phyloP scores from a whole-genome alignment of 441 rosid genomes.

The Croton setiger region DNA sequence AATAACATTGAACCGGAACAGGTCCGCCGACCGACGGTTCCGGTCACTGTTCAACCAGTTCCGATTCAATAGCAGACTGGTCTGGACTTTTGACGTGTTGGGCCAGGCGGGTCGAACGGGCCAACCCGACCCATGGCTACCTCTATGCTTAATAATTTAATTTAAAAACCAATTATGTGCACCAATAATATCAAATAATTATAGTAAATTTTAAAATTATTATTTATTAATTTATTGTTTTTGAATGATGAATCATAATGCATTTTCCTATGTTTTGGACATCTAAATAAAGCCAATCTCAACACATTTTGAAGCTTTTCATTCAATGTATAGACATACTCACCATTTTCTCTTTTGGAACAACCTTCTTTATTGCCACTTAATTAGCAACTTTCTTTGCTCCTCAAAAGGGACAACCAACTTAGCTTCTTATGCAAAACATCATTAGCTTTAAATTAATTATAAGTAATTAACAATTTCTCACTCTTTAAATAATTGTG shows the following conservation, averaged over 20 bases:
- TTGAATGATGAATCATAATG: constrained; percentile 16
- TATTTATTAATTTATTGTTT: not conserved
- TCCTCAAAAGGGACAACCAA: not conserved
- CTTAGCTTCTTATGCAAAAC: not conserved
- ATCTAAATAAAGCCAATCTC: constrained; percentile 18
- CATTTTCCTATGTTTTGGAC: constrained; percentile 17
- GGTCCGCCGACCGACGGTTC: too few species aligned
- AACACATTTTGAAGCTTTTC: constrained; percentile 13
- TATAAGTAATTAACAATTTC: not conserved
- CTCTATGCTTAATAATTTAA: too few species aligned
- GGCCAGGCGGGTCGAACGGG: too few species aligned
- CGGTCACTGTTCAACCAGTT: too few species aligned
- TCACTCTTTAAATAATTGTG: not conserved
- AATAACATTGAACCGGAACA: too few species aligned
- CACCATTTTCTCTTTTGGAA: constrained; percentile 6
- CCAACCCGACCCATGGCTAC: too few species aligned
- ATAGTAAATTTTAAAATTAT: too few species aligned
- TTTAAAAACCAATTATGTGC: too few species aligned
- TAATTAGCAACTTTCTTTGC: not conserved
- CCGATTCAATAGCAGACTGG: too few species aligned
- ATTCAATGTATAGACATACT: constrained; percentile 22
- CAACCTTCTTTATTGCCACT: constrained; percentile 11
- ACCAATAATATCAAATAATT: too few species aligned
- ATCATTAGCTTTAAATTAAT: not conserved
- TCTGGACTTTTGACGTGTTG: too few species aligned